Conservation (phyloP, 2,329 filamentous ascomycete species). For the Lizonia empirigonia region DNA sequence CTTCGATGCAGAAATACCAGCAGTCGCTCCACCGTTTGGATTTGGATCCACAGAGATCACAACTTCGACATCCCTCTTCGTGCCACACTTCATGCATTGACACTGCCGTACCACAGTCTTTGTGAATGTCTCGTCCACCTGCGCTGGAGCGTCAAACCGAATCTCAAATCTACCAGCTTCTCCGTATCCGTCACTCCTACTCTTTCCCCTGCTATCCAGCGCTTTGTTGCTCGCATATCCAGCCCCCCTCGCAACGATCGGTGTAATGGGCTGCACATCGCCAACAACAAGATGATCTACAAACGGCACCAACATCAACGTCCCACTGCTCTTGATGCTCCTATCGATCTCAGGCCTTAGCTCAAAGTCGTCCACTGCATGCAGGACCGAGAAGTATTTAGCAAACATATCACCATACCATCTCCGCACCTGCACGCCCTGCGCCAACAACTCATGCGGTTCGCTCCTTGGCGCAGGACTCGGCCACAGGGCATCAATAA, state of each 20-base stretch:
- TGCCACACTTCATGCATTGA: conserved; percentile 46
- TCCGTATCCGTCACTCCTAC: conserved; percentile 27
- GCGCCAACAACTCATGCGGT: conserved; percentile 35
- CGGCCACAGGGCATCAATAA: conserved; percentile 46
- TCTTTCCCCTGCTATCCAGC: conserved; percentile 22
- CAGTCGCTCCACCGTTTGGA: conserved; percentile 21
- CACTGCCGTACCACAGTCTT: conserved; percentile 41
- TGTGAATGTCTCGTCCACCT: conserved; percentile 38
- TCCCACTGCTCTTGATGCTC: conserved; percentile 37
- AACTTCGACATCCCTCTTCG: conserved; percentile 43
- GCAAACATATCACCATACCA: conserved; percentile 49
- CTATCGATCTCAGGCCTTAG: conserved; percentile 40
- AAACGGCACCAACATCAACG: conserved; percentile 44
- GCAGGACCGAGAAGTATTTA: conserved; percentile 44
- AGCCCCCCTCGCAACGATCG: conserved; percentile 40
- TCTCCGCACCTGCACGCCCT: conserved; percentile 41
- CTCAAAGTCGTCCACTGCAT: conserved; percentile 39
- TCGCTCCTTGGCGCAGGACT: conserved; percentile 37
- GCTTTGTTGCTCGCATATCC: conserved; percentile 36
- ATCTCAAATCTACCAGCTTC: conserved; percentile 42
- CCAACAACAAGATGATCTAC: conserved; percentile 45
- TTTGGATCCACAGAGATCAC: conserved; percentile 42
- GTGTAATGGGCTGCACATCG: conserved; percentile 41
- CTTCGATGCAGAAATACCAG: conserved; percentile 9
- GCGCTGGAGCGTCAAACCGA: conserved; percentile 40